A percentile compares a stretch with the other conserved stretches of the same genome.
Evolutionary conservation across 1,284 basidiomycete genomes (phyloP).

Genomic region (Ceratobasidium sp.): DNA sequence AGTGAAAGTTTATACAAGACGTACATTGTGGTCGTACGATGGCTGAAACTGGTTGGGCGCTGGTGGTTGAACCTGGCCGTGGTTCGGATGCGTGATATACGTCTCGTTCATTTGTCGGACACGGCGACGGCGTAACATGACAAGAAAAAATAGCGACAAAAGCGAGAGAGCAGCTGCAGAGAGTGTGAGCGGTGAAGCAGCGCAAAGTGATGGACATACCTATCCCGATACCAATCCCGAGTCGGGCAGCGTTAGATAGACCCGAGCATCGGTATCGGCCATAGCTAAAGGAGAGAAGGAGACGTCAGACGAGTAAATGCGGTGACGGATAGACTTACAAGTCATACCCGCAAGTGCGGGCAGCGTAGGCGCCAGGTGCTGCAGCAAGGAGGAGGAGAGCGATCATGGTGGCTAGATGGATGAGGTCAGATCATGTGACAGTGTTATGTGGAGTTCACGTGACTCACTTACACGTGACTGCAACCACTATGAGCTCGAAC

Average conservation of each 20-base stretch:
- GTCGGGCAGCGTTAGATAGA: constrained; percentile 41
- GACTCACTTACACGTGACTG: neutral
- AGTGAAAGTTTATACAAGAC: neutral
- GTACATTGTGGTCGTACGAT: constrained; percentile 23
- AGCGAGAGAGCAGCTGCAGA: constrained; percentile 19
- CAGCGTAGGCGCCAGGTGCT: constrained; percentile 17
- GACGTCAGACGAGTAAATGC: neutral
- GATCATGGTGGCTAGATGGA: constrained; percentile 29
- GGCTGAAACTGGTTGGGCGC: constrained; percentile 31
- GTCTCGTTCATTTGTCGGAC: constrained; percentile 25
- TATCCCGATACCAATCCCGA: constrained; percentile 44
- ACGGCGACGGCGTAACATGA: constrained; percentile 39
- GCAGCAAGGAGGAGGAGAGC: constrained; percentile 7
- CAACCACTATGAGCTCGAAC: constrained; percentile 31
- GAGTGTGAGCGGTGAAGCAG: neutral
- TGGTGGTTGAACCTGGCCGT: constrained; percentile 6
- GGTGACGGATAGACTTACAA: neutral
- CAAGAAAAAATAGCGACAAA: neutral
- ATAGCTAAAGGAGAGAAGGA: constrained; percentile 41
- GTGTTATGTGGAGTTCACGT: constrained; percentile 12
- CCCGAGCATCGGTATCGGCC: constrained; percentile 43
- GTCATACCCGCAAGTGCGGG: constrained; percentile 39
- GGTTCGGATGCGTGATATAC: constrained; percentile 28
- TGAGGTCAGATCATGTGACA: constrained; percentile 28
- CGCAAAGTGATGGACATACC: constrained; percentile 9